A percentile compares a stretch with the other conserved stretches of the same genome.
phyloP scores from a whole-genome alignment of 176 grass and related monocot genomes.

The Elymus sibiricus region DNA sequence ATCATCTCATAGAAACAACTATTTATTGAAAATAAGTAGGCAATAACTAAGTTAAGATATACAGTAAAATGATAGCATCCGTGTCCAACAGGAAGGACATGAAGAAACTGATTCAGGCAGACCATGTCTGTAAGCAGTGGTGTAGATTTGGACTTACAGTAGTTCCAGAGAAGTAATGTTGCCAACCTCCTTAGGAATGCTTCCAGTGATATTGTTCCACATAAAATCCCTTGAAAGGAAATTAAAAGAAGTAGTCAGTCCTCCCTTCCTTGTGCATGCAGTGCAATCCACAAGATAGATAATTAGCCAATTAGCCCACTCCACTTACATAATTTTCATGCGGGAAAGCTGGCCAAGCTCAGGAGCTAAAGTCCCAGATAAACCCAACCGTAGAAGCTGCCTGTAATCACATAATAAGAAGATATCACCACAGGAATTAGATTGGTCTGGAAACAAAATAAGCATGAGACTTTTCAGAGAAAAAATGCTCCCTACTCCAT shows the following conservation, averaged over 20 bases:
- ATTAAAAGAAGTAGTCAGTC: neutral
- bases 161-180: slow-evolving; percentile 67
- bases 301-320: slow-evolving; percentile 2
- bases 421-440: slow-evolving; percentile 13
- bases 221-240: slow-evolving; percentile 74
- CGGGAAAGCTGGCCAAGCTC: slow-evolving; percentile 70
- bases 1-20: neutral
- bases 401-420: slow-evolving; percentile 47
- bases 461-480: neutral
- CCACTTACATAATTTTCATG: slow-evolving; percentile 85
- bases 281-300: neutral
- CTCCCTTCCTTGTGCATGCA: neutral
- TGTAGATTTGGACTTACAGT: slow-evolving; percentile 44
- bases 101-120: neutral
- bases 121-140: neutral
- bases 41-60: too few relatives aligned
- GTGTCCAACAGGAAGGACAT: neutral
- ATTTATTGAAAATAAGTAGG: neutral
- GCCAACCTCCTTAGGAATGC: slow-evolving; percentile 65
- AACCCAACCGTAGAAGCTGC: slow-evolving; percentile 69
- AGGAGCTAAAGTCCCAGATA: slow-evolving; percentile 80
- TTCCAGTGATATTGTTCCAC: slow-evolving; percentile 55
- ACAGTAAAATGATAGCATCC: neutral
- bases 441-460: neutral
- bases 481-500: neutral